Evolutionary conservation across 2,329 filamentous ascomycete genomes (phyloP).

Genomic region (Aureobasidium melanogenum): DNA sequence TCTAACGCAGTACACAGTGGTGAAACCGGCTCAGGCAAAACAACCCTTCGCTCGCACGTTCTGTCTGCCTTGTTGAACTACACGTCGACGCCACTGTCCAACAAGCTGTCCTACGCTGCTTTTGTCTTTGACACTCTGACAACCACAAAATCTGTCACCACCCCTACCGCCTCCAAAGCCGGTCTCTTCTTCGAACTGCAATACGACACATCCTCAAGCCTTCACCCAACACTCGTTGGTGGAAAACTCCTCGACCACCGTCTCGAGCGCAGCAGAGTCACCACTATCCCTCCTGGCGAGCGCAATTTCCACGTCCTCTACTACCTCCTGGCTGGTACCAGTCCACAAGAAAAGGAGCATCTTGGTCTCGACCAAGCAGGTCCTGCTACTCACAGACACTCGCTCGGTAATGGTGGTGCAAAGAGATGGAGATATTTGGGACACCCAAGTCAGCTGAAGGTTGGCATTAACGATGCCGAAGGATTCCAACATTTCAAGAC

Average conservation of each 20-base stretch:
- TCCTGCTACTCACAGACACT: slow-evolving; percentile 43
- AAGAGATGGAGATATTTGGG: slow-evolving; percentile 95
- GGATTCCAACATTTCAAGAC: slow-evolving; percentile 98
- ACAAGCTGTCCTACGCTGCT: slow-evolving; percentile 83
- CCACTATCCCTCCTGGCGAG: slow-evolving; percentile 88
- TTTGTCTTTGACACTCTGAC: slow-evolving; percentile 96
- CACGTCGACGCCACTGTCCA: slow-evolving; percentile 85
- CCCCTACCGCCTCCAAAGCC: slow-evolving; percentile 88
- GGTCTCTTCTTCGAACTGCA: slow-evolving; percentile 94
- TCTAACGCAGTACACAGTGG: slow-evolving; percentile 50
- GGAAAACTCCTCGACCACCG: slow-evolving; percentile 92
- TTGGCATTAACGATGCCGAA: slow-evolving; percentile 91
- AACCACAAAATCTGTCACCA: slow-evolving; percentile 93
- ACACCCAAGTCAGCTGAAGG: slow-evolving; percentile 91
- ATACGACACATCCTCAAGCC: slow-evolving; percentile 81
- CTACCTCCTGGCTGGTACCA: slow-evolving; percentile 89
- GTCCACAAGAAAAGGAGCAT: slow-evolving; percentile 80
- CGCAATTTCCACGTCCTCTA: slow-evolving; percentile 95
- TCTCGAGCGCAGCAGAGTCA: slow-evolving; percentile 82
- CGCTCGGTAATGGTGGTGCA: slow-evolving; percentile 40
- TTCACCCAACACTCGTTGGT: slow-evolving; percentile 81
- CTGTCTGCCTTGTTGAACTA: slow-evolving; percentile 78
- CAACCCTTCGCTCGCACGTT: slow-evolving; percentile 82
- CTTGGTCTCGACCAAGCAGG: slow-evolving; percentile 58
- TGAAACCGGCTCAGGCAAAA: slow-evolving; percentile 94